A percentile compares a stretch with the other conserved stretches of the same genome.
Conservation (phyloP, 305 asterid genomes). For the Fraxinus sp. region DNA sequence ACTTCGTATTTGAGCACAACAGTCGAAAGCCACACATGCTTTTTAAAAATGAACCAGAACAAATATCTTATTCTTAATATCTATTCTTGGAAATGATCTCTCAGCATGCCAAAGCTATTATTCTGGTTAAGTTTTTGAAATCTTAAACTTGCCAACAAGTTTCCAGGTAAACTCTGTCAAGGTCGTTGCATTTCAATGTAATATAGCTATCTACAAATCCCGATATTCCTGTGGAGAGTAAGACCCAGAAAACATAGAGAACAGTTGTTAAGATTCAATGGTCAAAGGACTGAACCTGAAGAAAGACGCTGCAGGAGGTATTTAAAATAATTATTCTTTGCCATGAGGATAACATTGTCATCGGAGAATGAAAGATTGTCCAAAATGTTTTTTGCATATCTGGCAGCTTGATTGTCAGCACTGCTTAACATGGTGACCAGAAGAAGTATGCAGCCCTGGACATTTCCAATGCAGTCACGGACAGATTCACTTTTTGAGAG, state of each 20-base stretch:
- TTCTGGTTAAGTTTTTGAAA: background rate
- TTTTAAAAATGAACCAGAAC: background rate
- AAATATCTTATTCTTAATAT: background rate
- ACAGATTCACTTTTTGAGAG: conserved; percentile 45
- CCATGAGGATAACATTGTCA: conserved; percentile 63
- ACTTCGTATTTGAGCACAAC: background rate
- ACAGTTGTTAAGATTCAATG: conserved; percentile 12
- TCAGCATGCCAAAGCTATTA: background rate
- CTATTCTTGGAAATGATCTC: background rate
- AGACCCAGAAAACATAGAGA: background rate
- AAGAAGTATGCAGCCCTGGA: conserved; percentile 64
- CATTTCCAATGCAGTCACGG: conserved; percentile 54
- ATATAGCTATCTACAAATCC: background rate
- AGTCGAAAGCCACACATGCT: background rate
- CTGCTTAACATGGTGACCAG: conserved; percentile 55
- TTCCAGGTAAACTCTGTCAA: background rate
- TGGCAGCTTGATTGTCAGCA: conserved; percentile 54
- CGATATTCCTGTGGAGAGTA: background rate
- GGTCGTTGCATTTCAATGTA: background rate
- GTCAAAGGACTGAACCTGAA: conserved; percentile 45
- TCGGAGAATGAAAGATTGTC: conserved; percentile 66
- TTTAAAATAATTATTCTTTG: conserved; percentile 52
- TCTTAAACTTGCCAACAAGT: background rate
- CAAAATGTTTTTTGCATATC: conserved; percentile 46
- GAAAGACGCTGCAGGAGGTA: conserved; percentile 60